Percentiles rank a stretch among this genome's conserved stretches.
Evolutionary conservation across 495 filamentous ascomycete genomes (phyloP).

Genomic region (Xylaria telfairii): DNA sequence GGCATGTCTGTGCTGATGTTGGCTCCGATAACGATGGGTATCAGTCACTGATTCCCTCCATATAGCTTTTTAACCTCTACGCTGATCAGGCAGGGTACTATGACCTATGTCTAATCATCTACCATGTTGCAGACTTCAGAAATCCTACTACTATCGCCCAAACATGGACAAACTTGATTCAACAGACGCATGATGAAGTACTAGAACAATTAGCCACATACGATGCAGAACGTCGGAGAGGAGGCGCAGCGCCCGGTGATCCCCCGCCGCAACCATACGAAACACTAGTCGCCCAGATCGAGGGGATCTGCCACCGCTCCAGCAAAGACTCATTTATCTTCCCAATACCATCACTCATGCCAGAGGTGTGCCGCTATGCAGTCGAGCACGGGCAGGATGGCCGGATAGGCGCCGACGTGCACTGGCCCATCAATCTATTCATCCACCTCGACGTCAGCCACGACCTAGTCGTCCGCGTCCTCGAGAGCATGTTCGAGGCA

Average conservation of each 20-base stretch:
- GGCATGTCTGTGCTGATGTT: neutral
- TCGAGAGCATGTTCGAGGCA: constrained; percentile 83
- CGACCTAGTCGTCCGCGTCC: constrained; percentile 73
- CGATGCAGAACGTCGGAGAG: constrained; percentile 51
- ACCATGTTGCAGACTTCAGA: constrained; percentile 84
- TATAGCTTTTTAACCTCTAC: constrained; percentile 90
- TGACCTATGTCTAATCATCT: constrained; percentile 91
- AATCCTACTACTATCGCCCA: constrained; percentile 78
- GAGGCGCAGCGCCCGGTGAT: constrained; percentile 31
- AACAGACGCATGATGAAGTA: constrained; percentile 70
- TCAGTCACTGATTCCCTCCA: constrained; percentile 33
- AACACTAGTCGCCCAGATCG: constrained; percentile 72
- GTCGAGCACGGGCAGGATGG: constrained; percentile 71
- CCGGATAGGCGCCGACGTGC: constrained; percentile 61
- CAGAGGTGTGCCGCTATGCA: constrained; percentile 79
- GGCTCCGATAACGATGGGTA: neutral
- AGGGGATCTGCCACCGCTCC: constrained; percentile 77
- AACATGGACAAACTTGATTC: constrained; percentile 85
- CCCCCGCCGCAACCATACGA: constrained; percentile 72
- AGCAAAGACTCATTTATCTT: constrained; percentile 76
- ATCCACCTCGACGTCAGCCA: constrained; percentile 75
- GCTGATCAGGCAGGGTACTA: constrained; percentile 88
- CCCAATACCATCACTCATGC: constrained; percentile 64
- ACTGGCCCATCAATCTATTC: constrained; percentile 85
- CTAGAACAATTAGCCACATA: constrained; percentile 47